Percentiles rank a stretch among this genome's conserved stretches.
Conservation (phyloP, 2,329 filamentous ascomycete genomes). For the Aspergillus caelatus region DNA sequence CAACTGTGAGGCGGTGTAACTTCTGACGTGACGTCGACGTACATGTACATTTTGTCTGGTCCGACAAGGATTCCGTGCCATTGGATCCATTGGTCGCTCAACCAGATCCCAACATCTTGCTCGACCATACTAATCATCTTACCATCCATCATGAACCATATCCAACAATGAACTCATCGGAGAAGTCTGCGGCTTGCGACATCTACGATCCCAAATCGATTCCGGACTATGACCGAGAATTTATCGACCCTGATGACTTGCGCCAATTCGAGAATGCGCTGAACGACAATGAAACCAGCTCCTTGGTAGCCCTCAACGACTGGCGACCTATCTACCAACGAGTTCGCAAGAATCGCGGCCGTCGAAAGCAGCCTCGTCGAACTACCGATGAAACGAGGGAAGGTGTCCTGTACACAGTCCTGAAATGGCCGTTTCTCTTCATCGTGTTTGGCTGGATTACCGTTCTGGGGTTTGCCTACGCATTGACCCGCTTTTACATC, state of each 20-base stretch:
- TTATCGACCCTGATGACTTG: slow-evolving; percentile 72
- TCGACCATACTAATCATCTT: not conserved
- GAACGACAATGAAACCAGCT: slow-evolving; percentile 74
- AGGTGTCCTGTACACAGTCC: slow-evolving; percentile 82
- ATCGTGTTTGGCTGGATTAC: slow-evolving; percentile 80
- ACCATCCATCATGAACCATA: slow-evolving; percentile 26
- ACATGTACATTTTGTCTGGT: slow-evolving; percentile 5
- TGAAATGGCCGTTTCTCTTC: slow-evolving; percentile 89
- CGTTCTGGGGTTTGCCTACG: slow-evolving; percentile 72
- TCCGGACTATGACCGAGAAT: slow-evolving; percentile 80
- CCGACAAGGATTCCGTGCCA: not conserved
- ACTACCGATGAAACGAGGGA: slow-evolving; percentile 91
- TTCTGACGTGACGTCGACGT: slow-evolving; percentile 14
- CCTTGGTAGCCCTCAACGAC: slow-evolving; percentile 88
- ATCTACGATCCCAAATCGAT: slow-evolving; percentile 70
- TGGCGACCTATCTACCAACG: slow-evolving; percentile 87
- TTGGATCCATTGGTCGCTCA: slow-evolving; percentile 6
- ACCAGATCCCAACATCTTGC: slow-evolving; percentile 2
- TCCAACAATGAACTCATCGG: slow-evolving; percentile 31
- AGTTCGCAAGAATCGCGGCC: slow-evolving; percentile 53
- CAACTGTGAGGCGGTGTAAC: slow-evolving; percentile 7
- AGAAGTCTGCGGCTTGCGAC: slow-evolving; percentile 41
- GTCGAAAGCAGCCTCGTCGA: slow-evolving; percentile 52
- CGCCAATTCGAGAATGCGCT: slow-evolving; percentile 79
- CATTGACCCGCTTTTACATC: slow-evolving; percentile 85